Evolutionary conservation across 257 asterid species (phyloP).

Genomic region (Striga asiatica): DNA sequence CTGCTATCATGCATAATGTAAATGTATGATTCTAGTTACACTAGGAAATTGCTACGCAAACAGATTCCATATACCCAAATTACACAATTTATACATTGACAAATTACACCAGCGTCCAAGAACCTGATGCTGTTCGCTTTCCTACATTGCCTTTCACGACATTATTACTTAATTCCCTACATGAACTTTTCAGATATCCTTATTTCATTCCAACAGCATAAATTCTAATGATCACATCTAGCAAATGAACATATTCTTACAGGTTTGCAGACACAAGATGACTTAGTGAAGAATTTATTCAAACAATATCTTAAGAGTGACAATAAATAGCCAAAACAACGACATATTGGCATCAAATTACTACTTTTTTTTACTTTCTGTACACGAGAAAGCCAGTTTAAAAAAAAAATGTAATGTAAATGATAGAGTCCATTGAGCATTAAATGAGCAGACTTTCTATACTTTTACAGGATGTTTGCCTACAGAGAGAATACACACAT

Average conservation of each 20-base stretch:
- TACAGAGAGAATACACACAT: background rate
- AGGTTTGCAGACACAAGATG: background rate
- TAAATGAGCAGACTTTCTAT: background rate
- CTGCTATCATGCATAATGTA: background rate
- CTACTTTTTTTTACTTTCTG: background rate
- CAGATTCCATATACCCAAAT: background rate
- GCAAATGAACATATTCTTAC: background rate
- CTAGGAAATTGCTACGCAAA: background rate
- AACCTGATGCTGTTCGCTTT: background rate
- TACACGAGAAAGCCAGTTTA: background rate
- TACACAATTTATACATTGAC: background rate
- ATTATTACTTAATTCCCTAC: background rate
- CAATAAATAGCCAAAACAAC: background rate
- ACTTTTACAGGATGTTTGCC: background rate
- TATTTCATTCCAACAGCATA: background rate
- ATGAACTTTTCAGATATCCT: background rate
- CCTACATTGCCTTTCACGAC: background rate
- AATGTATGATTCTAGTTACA: background rate
- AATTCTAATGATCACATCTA: background rate
- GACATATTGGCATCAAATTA: background rate
- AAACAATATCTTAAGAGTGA: no score
- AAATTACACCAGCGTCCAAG: background rate
- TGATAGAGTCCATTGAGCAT: background rate
- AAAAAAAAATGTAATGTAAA: background rate
- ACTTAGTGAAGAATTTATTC: background rate